Evolutionary conservation across 169 alveolate species (phyloP).

Genomic region (Cryptosporidium ryanae): DNA sequence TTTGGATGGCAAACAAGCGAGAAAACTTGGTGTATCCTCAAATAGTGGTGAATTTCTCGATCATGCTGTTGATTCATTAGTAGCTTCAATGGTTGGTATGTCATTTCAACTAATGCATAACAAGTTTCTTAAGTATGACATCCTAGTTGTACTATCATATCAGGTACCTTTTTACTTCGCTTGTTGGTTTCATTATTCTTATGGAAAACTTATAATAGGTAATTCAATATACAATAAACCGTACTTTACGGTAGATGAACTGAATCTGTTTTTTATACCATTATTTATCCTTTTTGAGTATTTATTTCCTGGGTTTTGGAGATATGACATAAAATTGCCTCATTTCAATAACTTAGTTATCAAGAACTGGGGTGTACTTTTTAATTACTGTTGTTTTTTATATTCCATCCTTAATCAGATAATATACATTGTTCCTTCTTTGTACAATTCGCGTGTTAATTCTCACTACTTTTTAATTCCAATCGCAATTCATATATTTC

Average conservation of each 20-base stretch:
- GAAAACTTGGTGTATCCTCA: slow-evolving; percentile 73
- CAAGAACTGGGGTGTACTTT: slow-evolving; percentile 20
- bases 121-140: not conserved
- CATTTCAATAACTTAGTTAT: not conserved
- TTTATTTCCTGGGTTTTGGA: slow-evolving; percentile 44
- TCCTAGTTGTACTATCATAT: slow-evolving; percentile 36
- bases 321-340: not conserved
- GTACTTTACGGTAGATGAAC: slow-evolving; percentile 71
- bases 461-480: slow-evolving; percentile 16
- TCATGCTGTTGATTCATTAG: slow-evolving; percentile 74
- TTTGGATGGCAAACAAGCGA: slow-evolving; percentile 76
- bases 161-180: slow-evolving; percentile 69
- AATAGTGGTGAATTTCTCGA: slow-evolving; percentile 72
- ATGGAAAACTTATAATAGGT: slow-evolving; percentile 62
- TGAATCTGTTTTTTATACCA: slow-evolving; percentile 43
- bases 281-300: slow-evolving; percentile 38
- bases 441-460: not conserved
- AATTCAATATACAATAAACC: slow-evolving; percentile 44
- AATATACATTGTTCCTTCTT: not conserved
- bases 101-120: slow-evolving; percentile 55
- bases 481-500: not conserved
- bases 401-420: slow-evolving; percentile 13
- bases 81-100: slow-evolving; percentile 59
- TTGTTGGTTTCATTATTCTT: slow-evolving; percentile 55
- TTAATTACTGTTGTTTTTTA: slow-evolving; percentile 29